These are phyloP conservation scores for Neofusicoccum kwambonambiense DNA, from an alignment of 2,329 filamentous ascomycete genomes.

Conservation along the genomic window DNA sequence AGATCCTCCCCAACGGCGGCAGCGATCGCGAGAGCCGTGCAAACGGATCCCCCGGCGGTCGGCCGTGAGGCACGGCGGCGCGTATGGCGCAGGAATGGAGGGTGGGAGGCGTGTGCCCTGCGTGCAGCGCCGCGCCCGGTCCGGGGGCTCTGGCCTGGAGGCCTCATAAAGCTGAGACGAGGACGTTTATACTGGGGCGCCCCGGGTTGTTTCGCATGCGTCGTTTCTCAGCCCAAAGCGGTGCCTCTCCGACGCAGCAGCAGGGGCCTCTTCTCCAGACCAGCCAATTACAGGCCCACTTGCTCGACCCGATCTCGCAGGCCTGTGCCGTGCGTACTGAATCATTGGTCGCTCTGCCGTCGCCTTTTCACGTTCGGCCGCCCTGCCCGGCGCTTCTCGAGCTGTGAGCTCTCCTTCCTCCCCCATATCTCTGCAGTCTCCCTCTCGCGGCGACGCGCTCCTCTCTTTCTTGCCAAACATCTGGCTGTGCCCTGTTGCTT, in stretches of 20 bases:
- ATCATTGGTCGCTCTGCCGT: slow-evolving; percentile 13
- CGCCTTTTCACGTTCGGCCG: slow-evolving; percentile 9
- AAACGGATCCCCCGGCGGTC: background rate
- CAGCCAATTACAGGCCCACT: background rate
- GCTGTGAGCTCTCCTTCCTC: slow-evolving; percentile 18
- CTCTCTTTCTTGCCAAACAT: background rate
- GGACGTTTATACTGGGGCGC: slow-evolving; percentile 10
- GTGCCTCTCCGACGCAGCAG: background rate
- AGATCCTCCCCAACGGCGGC: slow-evolving; percentile 9
- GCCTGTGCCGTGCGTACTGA: slow-evolving; percentile 7
- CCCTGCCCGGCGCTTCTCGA: slow-evolving; percentile 11
- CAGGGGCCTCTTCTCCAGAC: background rate
- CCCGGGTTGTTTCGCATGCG: slow-evolving; percentile 2
- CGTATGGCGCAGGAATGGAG: background rate
- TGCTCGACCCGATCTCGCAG: background rate
- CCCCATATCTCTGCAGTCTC: slow-evolving; percentile 26
- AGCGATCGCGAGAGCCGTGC: slow-evolving; percentile 13
- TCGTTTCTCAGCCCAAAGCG: slow-evolving; percentile 8
- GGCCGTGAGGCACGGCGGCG: background rate
- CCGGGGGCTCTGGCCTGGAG: background rate
- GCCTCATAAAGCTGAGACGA: slow-evolving; percentile 6
- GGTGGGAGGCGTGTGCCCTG: background rate
- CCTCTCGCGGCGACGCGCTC: slow-evolving; percentile 7
- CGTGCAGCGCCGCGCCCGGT: background rate
- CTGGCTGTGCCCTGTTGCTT: slow-evolving; percentile 27